Evolutionary conservation across 306 rosid genomes (phyloP).

Genomic region (Biancaea sappan): DNA sequence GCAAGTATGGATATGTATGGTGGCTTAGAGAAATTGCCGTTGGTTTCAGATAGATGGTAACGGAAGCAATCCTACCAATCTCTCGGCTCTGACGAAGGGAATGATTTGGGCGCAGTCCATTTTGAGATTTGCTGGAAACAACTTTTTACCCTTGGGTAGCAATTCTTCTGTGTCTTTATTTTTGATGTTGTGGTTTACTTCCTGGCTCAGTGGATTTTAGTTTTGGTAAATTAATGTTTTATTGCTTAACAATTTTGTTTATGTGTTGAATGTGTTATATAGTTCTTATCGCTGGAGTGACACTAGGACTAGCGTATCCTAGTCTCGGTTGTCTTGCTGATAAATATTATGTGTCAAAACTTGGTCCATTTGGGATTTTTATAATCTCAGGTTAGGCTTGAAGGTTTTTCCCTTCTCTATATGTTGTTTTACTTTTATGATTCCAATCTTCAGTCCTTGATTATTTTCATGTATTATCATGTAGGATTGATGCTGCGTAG

Average conservation of each 20-base stretch:
- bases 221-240: background rate
- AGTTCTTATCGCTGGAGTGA: conserved; percentile 73
- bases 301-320: conserved; percentile 68
- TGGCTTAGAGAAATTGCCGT: background rate
- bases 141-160: conserved; percentile 79
- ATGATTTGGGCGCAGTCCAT: conserved; percentile 59
- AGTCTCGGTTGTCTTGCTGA: conserved; percentile 80
- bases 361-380: conserved; percentile 83
- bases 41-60: conserved; percentile 53
- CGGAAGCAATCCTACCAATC: conserved; percentile 40
- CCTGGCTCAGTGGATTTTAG: conserved; percentile 6
- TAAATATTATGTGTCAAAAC: conserved; percentile 68
- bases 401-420: background rate
- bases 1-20: background rate
- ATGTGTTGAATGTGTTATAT: conserved; percentile 33
- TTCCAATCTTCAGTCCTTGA: conserved; percentile 6
- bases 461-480: conserved; percentile 23
- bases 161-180: background rate
- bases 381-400: conserved; percentile 71
- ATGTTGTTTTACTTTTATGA: background rate
- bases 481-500: conserved; percentile 83
- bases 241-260: conserved; percentile 28
- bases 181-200: background rate
- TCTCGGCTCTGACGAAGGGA: conserved; percentile 29
- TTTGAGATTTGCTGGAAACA: conserved; percentile 57